Evolutionary conservation across 2,329 filamentous ascomycete genomes (phyloP).

Genomic region (Alternaria hordeiaustralica): DNA sequence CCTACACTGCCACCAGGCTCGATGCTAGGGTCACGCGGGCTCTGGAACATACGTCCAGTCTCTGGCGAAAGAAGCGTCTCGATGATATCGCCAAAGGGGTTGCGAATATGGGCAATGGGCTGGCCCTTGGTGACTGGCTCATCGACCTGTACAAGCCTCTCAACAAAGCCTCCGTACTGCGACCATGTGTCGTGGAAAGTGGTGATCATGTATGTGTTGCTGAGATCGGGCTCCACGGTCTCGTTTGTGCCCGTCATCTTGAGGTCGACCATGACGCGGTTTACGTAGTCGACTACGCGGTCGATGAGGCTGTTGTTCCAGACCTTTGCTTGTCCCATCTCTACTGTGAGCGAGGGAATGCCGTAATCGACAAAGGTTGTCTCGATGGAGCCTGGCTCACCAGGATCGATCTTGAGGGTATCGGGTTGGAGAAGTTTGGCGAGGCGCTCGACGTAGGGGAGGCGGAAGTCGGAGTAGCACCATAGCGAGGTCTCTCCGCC

Average conservation of each 20-base stretch:
- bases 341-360: slow-evolving; percentile 48
- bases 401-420: slow-evolving; percentile 49
- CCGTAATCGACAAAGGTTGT: slow-evolving; percentile 47
- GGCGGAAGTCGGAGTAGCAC: slow-evolving; percentile 49
- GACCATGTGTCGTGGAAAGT: slow-evolving; percentile 38
- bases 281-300: slow-evolving; percentile 39
- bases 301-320: slow-evolving; percentile 48
- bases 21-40: slow-evolving; percentile 43
- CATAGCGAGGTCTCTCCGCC: slow-evolving; percentile 48
- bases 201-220: slow-evolving; percentile 39
- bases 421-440: slow-evolving; percentile 50
- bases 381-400: slow-evolving; percentile 50
- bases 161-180: slow-evolving; percentile 38
- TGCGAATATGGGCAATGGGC: slow-evolving; percentile 44
- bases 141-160: slow-evolving; percentile 38
- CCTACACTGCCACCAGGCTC: slow-evolving; percentile 45
- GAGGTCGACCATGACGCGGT: slow-evolving; percentile 33
- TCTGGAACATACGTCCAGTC: slow-evolving; percentile 44
- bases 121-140: slow-evolving; percentile 47
- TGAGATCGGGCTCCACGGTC: slow-evolving; percentile 40
- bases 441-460: slow-evolving; percentile 48
- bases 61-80: slow-evolving; percentile 44
- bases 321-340: slow-evolving; percentile 48
- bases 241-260: slow-evolving; percentile 35
- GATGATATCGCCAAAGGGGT: slow-evolving; percentile 47